Evolutionary conservation across 2,329 filamentous ascomycete species (phyloP).

Genomic region (Colletotrichum echinochloae): DNA sequence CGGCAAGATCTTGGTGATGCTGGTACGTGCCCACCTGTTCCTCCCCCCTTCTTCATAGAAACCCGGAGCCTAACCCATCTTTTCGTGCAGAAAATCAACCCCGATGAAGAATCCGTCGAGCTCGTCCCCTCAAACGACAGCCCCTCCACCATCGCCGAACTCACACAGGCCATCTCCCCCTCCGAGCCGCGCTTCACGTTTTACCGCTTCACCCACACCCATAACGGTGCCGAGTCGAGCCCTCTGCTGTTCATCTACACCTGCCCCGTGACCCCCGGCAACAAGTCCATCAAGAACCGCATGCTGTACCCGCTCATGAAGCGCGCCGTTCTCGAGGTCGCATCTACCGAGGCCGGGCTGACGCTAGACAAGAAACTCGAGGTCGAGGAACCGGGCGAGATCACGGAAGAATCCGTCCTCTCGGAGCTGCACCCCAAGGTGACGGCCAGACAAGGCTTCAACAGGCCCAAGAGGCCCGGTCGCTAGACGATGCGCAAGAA

Average conservation of each 20-base stretch:
- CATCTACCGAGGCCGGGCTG: constrained; percentile 74
- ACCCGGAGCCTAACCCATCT: background rate
- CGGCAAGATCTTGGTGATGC: constrained; percentile 68
- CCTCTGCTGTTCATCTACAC: constrained; percentile 86
- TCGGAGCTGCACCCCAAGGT: constrained; percentile 77
- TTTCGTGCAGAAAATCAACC: constrained; percentile 74
- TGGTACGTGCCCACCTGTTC: constrained; percentile 58
- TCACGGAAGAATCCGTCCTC: constrained; percentile 74
- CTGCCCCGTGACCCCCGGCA: constrained; percentile 74
- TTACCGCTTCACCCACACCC: constrained; percentile 74
- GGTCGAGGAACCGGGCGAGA: constrained; percentile 75
- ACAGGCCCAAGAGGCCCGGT: constrained; percentile 83
- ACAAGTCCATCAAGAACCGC: constrained; percentile 80
- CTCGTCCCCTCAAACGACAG: constrained; percentile 67
- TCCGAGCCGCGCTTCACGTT: constrained; percentile 83
- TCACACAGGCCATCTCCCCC: constrained; percentile 71
- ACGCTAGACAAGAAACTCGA: constrained; percentile 78
- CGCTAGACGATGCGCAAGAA: constrained; percentile 55
- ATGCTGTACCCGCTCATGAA: constrained; percentile 86
- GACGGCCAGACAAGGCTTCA: constrained; percentile 76
- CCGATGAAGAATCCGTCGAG: constrained; percentile 75
- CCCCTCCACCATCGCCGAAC: constrained; percentile 67
- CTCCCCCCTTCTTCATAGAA: background rate
- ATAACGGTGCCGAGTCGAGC: constrained; percentile 63
- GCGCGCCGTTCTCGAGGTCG: constrained; percentile 73